Percentiles rank a stretch among this genome's conserved stretches.
Conservation (phyloP, 441 rosid species). For the Jatropha podagrica region DNA sequence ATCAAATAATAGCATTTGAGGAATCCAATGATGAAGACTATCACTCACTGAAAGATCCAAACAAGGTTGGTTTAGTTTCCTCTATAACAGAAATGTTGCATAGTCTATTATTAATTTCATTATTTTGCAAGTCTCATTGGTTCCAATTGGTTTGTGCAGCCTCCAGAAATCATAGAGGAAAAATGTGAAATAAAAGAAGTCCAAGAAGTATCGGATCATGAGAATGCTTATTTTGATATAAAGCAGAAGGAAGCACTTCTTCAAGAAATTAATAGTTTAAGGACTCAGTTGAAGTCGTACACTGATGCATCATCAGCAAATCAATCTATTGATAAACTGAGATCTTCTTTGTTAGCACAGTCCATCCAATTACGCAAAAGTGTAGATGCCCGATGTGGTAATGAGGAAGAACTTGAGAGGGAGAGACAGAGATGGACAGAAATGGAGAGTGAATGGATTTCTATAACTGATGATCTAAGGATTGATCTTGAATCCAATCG, state of each 20-base stretch:
- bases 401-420: constrained; percentile 59
- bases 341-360: constrained; percentile 68
- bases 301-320: constrained; percentile 38
- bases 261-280: constrained; percentile 67
- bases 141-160: constrained; percentile 33
- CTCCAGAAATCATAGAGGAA: constrained; percentile 35
- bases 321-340: constrained; percentile 57
- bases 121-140: constrained; percentile 8
- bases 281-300: constrained; percentile 51
- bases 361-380: constrained; percentile 65
- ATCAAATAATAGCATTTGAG: constrained; percentile 32
- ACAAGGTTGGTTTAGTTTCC: constrained; percentile 33
- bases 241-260: constrained; percentile 79
- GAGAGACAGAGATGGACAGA: constrained; percentile 87
- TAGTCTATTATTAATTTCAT: not conserved
- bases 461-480: constrained; percentile 81
- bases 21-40: constrained; percentile 27
- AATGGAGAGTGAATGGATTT: constrained; percentile 97
- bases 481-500: constrained; percentile 80
- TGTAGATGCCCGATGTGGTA: constrained; percentile 31
- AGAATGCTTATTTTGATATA: constrained; percentile 33
- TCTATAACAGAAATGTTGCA: not conserved
- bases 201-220: constrained; percentile 38
- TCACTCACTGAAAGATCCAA: constrained; percentile 29
- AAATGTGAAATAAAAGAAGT: constrained; percentile 52